phyloP scores from a whole-genome alignment of 2,329 filamentous ascomycete species.

The Pestalotiopsis sp. region DNA sequence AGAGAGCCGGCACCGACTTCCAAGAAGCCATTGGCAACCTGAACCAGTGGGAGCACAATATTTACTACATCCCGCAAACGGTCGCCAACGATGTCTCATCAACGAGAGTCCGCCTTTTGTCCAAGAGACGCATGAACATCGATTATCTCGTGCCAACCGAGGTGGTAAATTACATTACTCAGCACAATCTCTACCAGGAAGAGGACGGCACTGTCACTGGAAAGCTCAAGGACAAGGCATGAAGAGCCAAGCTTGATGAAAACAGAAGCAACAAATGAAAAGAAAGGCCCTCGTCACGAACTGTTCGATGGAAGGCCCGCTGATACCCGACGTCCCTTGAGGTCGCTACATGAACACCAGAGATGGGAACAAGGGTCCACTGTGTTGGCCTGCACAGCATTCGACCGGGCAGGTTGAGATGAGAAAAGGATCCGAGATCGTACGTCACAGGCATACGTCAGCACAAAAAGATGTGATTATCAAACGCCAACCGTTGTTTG shows the following conservation, averaged over 20 bases:
- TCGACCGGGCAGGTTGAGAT: background rate
- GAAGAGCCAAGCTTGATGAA: background rate
- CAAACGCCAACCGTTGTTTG: background rate
- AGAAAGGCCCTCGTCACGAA: constrained; percentile 17
- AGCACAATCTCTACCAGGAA: constrained; percentile 61
- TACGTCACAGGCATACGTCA: background rate
- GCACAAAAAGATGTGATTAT: background rate
- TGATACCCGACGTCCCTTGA: background rate
- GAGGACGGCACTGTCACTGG: constrained; percentile 19
- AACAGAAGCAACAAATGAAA: background rate
- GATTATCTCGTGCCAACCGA: constrained; percentile 74
- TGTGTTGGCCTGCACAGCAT: background rate
- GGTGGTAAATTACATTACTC: constrained; percentile 74
- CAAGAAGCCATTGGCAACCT: constrained; percentile 84
- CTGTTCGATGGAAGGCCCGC: background rate
- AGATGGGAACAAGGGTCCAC: background rate
- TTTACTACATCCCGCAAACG: constrained; percentile 85
- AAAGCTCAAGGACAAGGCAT: constrained; percentile 29
- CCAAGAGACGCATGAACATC: constrained; percentile 80
- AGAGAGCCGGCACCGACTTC: constrained; percentile 85
- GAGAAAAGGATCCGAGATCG: background rate
- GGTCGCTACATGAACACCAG: background rate
- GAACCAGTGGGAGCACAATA: constrained; percentile 80
- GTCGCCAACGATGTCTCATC: constrained; percentile 86
- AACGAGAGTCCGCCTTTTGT: constrained; percentile 78